Conservation (phyloP, 352 stramenopile species). For the Phytophthora sansomeana region DNA sequence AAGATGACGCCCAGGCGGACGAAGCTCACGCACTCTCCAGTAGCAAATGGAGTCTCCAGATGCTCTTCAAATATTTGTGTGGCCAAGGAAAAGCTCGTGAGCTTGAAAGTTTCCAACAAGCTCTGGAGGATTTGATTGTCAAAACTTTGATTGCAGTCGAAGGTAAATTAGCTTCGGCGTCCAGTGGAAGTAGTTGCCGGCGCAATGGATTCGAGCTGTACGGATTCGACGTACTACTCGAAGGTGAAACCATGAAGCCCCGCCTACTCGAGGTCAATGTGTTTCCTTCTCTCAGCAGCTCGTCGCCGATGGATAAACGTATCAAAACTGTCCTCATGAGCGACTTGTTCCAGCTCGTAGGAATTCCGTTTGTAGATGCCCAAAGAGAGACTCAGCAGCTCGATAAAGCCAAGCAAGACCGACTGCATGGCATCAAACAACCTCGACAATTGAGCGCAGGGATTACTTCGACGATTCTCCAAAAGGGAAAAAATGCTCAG, state of each 20-base stretch:
- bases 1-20: constrained; percentile 56
- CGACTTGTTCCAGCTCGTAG: constrained; percentile 87
- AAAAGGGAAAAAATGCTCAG: constrained; percentile 27
- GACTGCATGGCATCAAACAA: constrained; percentile 51
- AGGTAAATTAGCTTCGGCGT: constrained; percentile 63
- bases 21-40: constrained; percentile 47
- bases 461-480: constrained; percentile 8
- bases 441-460: constrained; percentile 1
- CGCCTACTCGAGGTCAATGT: constrained; percentile 94
- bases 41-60: constrained; percentile 88
- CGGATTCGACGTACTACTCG: constrained; percentile 89
- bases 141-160: constrained; percentile 93
- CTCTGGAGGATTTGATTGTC: constrained; percentile 85
- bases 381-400: constrained; percentile 40
- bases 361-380: constrained; percentile 62
- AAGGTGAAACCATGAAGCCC: constrained; percentile 73
- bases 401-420: constrained; percentile 57
- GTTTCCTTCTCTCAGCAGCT: constrained; percentile 89
- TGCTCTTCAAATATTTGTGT: constrained; percentile 57
- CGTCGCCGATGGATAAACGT: constrained; percentile 85
- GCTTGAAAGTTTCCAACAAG: constrained; percentile 42
- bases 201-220: constrained; percentile 89
- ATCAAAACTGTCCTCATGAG: constrained; percentile 92
- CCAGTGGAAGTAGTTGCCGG: constrained; percentile 12
- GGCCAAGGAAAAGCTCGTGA: constrained; percentile 50